phyloP scores from a whole-genome alignment of 1,284 basidiomycete genomes.

The Sanghuangporus baumii region DNA sequence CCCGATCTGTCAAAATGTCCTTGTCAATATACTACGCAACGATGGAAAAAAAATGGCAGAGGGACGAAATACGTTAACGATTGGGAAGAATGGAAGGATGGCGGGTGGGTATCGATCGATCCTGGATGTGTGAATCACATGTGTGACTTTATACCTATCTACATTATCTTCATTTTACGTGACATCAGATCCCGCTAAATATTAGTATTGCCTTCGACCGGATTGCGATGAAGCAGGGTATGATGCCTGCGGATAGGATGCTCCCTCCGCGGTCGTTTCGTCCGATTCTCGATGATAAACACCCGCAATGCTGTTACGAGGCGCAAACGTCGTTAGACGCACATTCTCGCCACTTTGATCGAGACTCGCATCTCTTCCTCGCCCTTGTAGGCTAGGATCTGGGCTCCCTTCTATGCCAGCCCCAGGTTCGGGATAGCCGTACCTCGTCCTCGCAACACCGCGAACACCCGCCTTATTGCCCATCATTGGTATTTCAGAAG shows the following conservation, averaged over 20 bases:
- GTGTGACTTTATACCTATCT: background rate
- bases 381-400: background rate
- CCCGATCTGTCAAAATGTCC: background rate
- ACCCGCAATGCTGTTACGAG: background rate
- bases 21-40: background rate
- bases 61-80: background rate
- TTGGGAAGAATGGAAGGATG: background rate
- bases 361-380: background rate
- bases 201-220: background rate
- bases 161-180: background rate
- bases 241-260: background rate
- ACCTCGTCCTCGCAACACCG: background rate
- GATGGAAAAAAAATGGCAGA: background rate
- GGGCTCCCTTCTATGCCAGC: background rate
- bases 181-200: background rate
- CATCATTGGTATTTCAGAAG: too few relatives aligned
- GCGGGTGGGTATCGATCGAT: background rate
- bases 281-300: background rate
- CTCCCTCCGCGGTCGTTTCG: background rate
- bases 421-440: background rate
- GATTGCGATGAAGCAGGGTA: background rate
- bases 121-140: background rate
- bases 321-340: conserved; percentile 6
- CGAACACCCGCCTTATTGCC: background rate
- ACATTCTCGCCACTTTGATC: conserved; percentile 10